A percentile compares a stretch with the other conserved stretches of the same genome.
phyloP scores from a whole-genome alignment of 139 green algal species.

The Raphidocelis subcapitata region DNA sequence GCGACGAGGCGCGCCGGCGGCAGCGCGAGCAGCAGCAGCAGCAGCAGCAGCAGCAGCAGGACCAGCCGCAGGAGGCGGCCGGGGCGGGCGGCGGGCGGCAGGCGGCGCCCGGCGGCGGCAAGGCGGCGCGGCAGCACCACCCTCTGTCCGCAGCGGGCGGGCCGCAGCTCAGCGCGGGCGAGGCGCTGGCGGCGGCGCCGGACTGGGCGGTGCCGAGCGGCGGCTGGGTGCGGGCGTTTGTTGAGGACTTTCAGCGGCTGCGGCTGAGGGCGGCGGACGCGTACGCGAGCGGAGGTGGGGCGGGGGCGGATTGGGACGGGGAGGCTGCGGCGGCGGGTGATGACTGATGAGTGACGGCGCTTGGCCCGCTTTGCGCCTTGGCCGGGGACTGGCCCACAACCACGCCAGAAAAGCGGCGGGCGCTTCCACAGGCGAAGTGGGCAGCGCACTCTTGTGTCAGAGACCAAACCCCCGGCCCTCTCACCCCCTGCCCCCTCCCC shows the following conservation, averaged over 20 bases:
- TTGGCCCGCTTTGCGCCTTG: no score
- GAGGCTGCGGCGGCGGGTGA: no score
- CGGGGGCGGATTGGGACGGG: no score
- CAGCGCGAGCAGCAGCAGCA: constrained; percentile 13
- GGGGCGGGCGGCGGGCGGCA: no score
- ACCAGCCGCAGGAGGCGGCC: neutral
- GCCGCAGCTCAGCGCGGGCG: neutral
- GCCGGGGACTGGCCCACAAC: no score
- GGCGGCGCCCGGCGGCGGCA: neutral
- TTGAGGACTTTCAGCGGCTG: constrained; percentile 24
- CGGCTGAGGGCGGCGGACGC: constrained; percentile 8
- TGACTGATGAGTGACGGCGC: no score
- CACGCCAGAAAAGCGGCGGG: no score
- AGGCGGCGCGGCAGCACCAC: neutral
- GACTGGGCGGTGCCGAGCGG: constrained; percentile 27
- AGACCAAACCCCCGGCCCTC: no score
- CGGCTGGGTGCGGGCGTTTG: constrained; percentile 31
- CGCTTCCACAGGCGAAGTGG: no score
- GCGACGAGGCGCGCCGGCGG: neutral
- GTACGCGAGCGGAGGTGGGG: constrained; percentile 22
- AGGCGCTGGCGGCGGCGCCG: constrained; percentile 6
- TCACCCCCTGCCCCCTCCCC: no score
- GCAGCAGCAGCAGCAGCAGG: constrained; percentile 5
- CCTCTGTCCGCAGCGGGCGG: neutral
- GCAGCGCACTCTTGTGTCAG: no score